These are phyloP conservation scores for Lactuca saligna DNA, from an alignment of 129 eudicot species.

Conservation along the genomic window DNA sequence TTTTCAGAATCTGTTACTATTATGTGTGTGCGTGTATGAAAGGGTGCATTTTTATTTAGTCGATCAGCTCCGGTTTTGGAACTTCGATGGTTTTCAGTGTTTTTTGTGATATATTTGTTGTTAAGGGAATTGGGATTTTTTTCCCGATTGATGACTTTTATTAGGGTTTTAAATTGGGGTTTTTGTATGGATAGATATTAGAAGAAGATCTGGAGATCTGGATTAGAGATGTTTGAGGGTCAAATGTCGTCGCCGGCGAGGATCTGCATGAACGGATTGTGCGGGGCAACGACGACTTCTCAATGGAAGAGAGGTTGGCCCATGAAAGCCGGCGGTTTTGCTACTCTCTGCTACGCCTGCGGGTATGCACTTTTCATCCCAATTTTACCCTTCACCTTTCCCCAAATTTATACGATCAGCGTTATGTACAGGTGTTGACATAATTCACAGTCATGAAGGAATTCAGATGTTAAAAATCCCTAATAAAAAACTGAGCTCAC, in stretches of 20 bases:
- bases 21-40: constrained; percentile 2
- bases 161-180: constrained; percentile 41
- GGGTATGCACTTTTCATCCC: constrained; percentile 41
- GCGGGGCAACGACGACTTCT: constrained; percentile 54
- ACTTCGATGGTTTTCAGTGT: constrained; percentile 4
- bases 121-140: constrained; percentile 4
- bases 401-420: constrained; percentile 1
- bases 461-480: constrained; percentile 29
- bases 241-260: constrained; percentile 57
- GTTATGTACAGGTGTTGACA: neutral
- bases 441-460: constrained; percentile 21
- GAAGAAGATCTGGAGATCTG: constrained; percentile 14
- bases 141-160: constrained; percentile 23
- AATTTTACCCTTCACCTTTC: constrained; percentile 21
- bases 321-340: constrained; percentile 71
- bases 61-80: neutral
- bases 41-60: constrained; percentile 1
- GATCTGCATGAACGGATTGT: constrained; percentile 72
- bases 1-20: constrained; percentile 7
- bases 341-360: constrained; percentile 62
- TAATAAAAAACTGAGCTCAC: neutral
- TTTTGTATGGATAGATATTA: constrained; percentile 27
- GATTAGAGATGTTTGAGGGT: constrained; percentile 26
- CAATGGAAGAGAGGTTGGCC: constrained; percentile 79
- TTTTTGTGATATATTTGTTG: constrained; percentile 3